A percentile compares a stretch with the other conserved stretches of the same genome.
These are phyloP conservation scores for Hydnum rufescens DNA, from an alignment of 768 basidiomycete species.

Conservation along the genomic window DNA sequence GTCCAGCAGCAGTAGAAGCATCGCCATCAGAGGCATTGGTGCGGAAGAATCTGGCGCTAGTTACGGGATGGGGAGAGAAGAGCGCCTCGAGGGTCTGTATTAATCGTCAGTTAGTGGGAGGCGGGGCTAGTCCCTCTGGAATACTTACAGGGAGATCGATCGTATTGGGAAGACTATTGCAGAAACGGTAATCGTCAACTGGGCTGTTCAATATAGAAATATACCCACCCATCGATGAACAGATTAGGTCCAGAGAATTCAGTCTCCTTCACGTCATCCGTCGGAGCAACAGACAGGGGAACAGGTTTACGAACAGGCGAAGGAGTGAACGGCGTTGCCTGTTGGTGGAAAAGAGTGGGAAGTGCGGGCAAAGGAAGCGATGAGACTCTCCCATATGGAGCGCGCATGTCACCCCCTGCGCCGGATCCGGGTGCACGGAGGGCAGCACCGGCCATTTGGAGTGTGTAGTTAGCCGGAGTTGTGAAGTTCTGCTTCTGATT, in stretches of 20 bases:
- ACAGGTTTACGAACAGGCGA: too few relatives aligned
- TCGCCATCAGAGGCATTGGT: neutral
- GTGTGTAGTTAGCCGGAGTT: neutral
- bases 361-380: neutral
- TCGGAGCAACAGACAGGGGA: neutral
- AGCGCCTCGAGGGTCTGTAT: neutral
- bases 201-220: neutral
- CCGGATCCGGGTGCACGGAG: too few relatives aligned
- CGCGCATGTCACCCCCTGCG: neutral
- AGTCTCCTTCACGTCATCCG: neutral
- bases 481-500: neutral
- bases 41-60: constrained; percentile 1
- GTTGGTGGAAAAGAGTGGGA: neutral
- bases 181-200: neutral
- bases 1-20: neutral
- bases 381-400: neutral
- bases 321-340: too few relatives aligned
- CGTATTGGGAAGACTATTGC: neutral
- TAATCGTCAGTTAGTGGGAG: neutral
- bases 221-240: neutral
- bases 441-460: neutral
- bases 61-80: neutral
- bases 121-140: neutral
- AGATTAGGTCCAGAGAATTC: neutral
- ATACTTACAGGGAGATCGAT: neutral